phyloP scores from a whole-genome alignment of 2,329 filamentous ascomycete genomes.

The Calonectria henricotiae region DNA sequence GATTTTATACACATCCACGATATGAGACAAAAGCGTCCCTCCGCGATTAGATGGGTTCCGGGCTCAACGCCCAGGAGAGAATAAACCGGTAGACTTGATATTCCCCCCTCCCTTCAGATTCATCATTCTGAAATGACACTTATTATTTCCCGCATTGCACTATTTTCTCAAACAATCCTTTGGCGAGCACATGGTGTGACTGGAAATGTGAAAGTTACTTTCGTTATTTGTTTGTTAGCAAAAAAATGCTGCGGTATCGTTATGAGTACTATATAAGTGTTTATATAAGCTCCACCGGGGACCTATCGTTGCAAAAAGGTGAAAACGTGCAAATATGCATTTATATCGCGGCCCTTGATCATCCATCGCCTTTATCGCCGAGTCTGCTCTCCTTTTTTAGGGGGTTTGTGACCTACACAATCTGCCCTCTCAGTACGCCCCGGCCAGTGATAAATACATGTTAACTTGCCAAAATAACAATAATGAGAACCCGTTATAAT shows the following conservation, averaged over 20 bases:
- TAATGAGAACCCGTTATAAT: conserved; percentile 36
- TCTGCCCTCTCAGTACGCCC: conserved; percentile 32
- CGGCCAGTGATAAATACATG: conserved; percentile 35
- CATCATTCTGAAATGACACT: neutral
- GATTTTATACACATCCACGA: conserved; percentile 26
- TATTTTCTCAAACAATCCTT: neutral
- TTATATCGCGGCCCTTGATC: conserved; percentile 19
- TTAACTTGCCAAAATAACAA: conserved; percentile 34
- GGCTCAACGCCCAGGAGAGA: conserved; percentile 55
- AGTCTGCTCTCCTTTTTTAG: conserved; percentile 13
- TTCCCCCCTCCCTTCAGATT: neutral
- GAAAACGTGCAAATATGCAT: conserved; percentile 11
- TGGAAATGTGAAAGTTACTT: neutral
- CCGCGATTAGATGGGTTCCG: conserved; percentile 50
- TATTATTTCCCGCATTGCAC: neutral
- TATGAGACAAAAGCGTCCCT: conserved; percentile 14
- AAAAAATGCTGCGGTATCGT: neutral
- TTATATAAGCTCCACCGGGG: neutral
- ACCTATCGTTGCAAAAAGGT: neutral
- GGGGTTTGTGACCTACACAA: conserved; percentile 22
- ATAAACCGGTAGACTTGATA: conserved; percentile 33
- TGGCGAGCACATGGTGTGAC: neutral
- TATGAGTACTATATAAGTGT: conserved; percentile 1
- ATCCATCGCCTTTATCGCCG: conserved; percentile 10
- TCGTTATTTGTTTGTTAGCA: neutral